Evolutionary conservation across 306 rosid genomes (phyloP), one percentile per base, ranked within the genome.

Genomic region (Medicago lupulina): DNA sequence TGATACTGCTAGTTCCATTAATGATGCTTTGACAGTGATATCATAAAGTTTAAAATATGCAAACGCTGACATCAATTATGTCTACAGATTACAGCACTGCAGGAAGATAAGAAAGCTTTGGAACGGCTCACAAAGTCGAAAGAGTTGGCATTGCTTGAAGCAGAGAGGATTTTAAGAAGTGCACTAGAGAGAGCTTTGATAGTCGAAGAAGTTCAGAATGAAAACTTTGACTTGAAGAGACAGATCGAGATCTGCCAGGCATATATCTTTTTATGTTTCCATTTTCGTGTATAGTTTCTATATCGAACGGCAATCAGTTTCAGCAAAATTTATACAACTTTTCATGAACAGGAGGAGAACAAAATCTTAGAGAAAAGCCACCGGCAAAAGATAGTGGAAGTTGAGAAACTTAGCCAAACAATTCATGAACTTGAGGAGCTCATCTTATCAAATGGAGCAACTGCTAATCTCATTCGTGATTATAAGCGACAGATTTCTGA

Each of bases 231-330:
- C 86, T 60, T 92, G 81, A 92, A 73, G 90, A 90, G 99, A 92
- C 99, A 95, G 90, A 95, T 95, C 71, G 97, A 95, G 82, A 95
- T 95, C 18, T 95, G 91, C 88, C 97, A 90, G 95, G 98, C 85
- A 87, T 80, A 62, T 58, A 9, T 58, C 28, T 55, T 73, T 74
- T 59, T 58, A 50, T 79, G 21, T 59, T 79, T n/a, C 65, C 67
- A 43, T 67, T 66, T 69, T 73, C 43, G 50, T 31, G 73, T 74
- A 63, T 9, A 16, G 60, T 55, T 40, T 41, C 60, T 21, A n/a
- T 19, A 61, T 21, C 43, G 11, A 83, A 74, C 18, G 23, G 3
- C 47, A 36, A 44, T 28, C 68, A 18, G 43, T 51, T 74, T 76
- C 55, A 71, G 59, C 49, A 16, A 79, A 78, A 43, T 79, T 50